These are phyloP conservation scores for Lactarius quietus DNA, from an alignment of 768 basidiomycete genomes.

Conservation along the genomic window DNA sequence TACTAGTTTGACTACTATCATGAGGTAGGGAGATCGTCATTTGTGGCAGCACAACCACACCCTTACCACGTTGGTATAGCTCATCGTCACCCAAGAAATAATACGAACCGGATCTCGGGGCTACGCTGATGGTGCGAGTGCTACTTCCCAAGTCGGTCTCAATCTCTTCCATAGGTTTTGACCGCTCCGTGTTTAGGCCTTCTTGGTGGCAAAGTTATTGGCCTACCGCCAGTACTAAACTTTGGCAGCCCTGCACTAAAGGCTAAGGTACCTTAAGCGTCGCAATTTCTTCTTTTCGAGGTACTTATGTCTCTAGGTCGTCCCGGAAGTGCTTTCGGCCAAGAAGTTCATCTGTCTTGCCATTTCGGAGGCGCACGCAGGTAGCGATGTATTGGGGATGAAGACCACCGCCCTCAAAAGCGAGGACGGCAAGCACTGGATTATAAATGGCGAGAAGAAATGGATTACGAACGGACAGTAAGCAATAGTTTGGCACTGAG, in stretches of 20 bases:
- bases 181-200: constrained; percentile 36
- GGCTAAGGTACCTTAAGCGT: constrained; percentile 34
- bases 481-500: constrained; percentile 24
- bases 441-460: constrained; percentile 84
- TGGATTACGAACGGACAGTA: constrained; percentile 78
- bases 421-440: constrained; percentile 80
- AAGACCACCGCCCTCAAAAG: constrained; percentile 76
- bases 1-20: constrained; percentile 85
- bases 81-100: constrained; percentile 35
- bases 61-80: constrained; percentile 21
- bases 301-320: constrained; percentile 29
- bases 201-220: constrained; percentile 74
- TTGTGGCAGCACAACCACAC: neutral
- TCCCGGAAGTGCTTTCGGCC: constrained; percentile 66
- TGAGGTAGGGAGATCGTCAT: constrained; percentile 41
- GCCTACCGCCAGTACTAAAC: constrained; percentile 81
- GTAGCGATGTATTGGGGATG: constrained; percentile 80
- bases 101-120: constrained; percentile 64
- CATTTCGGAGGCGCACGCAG: constrained; percentile 85
- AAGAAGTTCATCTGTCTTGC: constrained; percentile 87
- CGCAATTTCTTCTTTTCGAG: neutral
- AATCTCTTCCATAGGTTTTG: constrained; percentile 29
- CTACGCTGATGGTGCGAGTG: constrained; percentile 58
- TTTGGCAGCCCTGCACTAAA: constrained; percentile 67
- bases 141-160: constrained; percentile 30